Evolutionary conservation across 495 filamentous ascomycete genomes (phyloP), one percentile per base, ranked within the genome.

Genomic region (Penicillium cinerascens): DNA sequence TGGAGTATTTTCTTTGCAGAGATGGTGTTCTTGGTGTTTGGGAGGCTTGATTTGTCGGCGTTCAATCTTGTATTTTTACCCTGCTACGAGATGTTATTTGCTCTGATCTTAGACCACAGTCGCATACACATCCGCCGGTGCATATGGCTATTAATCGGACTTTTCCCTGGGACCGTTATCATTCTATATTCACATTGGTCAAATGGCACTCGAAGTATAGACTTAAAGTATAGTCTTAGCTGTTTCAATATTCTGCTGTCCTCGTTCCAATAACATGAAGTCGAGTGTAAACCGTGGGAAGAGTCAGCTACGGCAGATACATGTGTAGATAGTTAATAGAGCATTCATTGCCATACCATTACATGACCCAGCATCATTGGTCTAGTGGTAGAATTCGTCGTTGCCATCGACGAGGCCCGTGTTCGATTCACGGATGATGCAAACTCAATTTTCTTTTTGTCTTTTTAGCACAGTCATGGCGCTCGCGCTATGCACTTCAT

Each of bases 311-410:
- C n/a, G n/a, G n/a, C n/a, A 23, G 22, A 23, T 23, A 23, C 3
- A 6, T 23, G 6, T 3, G 6, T 23, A 23, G 22, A 23, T 23
- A 23, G 22, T 3, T 23, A 23, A 23, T 23, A 23, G n/a, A n/a
- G n/a, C 22, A 23, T 23, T 23, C 2, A 23, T 23, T 23, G 22
- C 3, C 22, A 2, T 3, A 23, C 2, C 6, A 23, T 3, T 23
- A 23, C 22, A 23, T 23, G 3, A 51, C 66, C 51, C 42, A 70
- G 75, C 75, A 75, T 76, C 72, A 75, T 75, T 78, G 76, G 76
- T 78, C 74, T 78, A 78, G 76, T 78, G 76, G 76, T 79, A 78
- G 73, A 79, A 79, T 79, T 78, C 75, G 66, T 79, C 76, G 76
- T 78, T 79, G 75, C 76, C 75, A 79, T 79, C 76, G 76, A 79